Percentiles rank a stretch among this genome's conserved stretches.
These are phyloP conservation scores for Gynochthodes officinalis DNA, from an alignment of 257 asterid genomes.

Conservation along the genomic window DNA sequence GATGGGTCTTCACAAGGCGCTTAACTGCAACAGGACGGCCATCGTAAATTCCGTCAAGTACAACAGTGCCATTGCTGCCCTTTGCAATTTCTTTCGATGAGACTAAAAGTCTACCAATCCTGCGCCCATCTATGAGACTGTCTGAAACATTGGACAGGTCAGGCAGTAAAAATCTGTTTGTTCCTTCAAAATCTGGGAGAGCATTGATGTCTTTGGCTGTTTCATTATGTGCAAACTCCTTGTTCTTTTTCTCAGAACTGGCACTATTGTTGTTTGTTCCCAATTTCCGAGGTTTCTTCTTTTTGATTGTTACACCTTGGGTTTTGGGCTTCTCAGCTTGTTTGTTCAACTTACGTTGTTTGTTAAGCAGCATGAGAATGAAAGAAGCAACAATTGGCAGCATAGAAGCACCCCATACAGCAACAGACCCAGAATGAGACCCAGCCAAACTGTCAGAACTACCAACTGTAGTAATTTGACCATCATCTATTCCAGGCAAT, in stretches of 20 bases:
- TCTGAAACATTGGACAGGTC: constrained; percentile 22
- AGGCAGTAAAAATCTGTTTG: constrained; percentile 22
- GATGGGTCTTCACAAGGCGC: constrained; percentile 85
- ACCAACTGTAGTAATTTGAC: constrained; percentile 20
- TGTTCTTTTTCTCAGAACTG: constrained; percentile 27
- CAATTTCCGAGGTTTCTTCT: constrained; percentile 59
- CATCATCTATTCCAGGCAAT: constrained; percentile 34
- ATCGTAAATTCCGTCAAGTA: constrained; percentile 77
- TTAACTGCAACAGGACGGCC: constrained; percentile 91
- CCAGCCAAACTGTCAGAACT: constrained; percentile 28
- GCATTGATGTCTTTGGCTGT: constrained; percentile 17
- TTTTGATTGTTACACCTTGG: constrained; percentile 41
- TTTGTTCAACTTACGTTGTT: constrained; percentile 22
- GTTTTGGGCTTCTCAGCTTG: constrained; percentile 36
- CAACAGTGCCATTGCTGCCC: constrained; percentile 91
- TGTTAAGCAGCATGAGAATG: constrained; percentile 18
- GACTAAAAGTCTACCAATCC: constrained; percentile 63
- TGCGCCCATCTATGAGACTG: constrained; percentile 41
- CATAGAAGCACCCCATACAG: constrained; percentile 33
- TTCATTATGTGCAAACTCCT: constrained; percentile 16
- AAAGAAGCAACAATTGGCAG: constrained; percentile 27
- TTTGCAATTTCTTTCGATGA: constrained; percentile 67
- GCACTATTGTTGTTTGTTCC: constrained; percentile 34
- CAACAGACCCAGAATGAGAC: constrained; percentile 38
- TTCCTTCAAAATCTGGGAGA: constrained; percentile 18